Base-by-base conservation (phyloP, 2,329 filamentous ascomycete genomes). In the Thelonectria olida region DNA sequence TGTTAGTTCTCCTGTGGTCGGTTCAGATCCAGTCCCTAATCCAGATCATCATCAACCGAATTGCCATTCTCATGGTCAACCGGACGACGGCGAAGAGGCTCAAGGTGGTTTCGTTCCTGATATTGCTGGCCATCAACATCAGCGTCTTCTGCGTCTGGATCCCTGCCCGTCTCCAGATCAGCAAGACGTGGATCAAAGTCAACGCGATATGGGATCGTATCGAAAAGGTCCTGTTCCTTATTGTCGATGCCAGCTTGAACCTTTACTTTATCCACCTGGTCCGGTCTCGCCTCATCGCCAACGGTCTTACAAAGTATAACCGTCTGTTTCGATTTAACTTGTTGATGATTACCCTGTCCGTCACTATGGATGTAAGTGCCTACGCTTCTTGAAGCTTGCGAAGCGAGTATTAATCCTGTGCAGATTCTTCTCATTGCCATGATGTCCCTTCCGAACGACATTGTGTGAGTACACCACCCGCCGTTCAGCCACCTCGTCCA, bases 1-100 rank as follows among this genome's bases (percentile, higher is more conserved):
- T 4, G 15, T 1, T 4, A 72, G 70, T 72, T 17, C 54, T 67
- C 10, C 64, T 73, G 6, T 82, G 81, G 81, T 73, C 73, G 13
- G 70, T 82, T 6, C 77, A 82, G 62, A 78, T 85, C 22, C 84
- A 85, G 61, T 75, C 82, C 15, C 72, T 85, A 2, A 81, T 85
- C 48, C 83, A 85, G 63, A 85, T 86, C 58, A 85, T 86, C 68
- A 82, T 85, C 66, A 86, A 86, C 67, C 80, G 84, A 54, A 81
- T 85, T n/a, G 74, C 78, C 0, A 75, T 86, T 3, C 78, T 86
- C 15, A 76, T 83, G 41, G 75, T 79, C 2, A 72, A 82, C 55
- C 74, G 75, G 5, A 67, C 63, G 1, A 78, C 75, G 2, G 76
- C 78, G 2, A 58, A 62, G 8, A 73, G 67, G 15, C 73, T 86